A percentile compares a stretch with the other conserved stretches of the same genome.
Evolutionary conservation across 495 filamentous ascomycete species (phyloP).

Genomic region (Aspergillus diversus): DNA sequence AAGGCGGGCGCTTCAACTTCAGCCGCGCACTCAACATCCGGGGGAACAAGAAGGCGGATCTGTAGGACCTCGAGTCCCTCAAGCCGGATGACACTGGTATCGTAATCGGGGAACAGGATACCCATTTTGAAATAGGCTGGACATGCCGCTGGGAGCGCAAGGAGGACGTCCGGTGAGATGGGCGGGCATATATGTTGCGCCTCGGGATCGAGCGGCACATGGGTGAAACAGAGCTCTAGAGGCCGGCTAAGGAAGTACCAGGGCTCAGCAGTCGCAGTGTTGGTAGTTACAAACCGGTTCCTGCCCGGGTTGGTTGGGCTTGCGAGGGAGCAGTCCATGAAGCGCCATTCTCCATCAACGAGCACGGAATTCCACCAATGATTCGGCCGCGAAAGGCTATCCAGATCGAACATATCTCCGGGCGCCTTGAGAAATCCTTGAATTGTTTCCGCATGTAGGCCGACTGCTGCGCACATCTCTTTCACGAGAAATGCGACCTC

Average conservation of each 20-base stretch:
- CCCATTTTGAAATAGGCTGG: conserved; percentile 85
- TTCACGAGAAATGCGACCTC: conserved; percentile 86
- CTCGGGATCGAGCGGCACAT: conserved; percentile 79
- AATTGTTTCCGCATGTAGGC: conserved; percentile 82
- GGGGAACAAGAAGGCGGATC: conserved; percentile 80
- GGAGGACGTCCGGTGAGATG: conserved; percentile 76
- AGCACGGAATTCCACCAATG: conserved; percentile 99
- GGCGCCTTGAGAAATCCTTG: conserved; percentile 89
- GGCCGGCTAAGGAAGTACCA: conserved; percentile 93
- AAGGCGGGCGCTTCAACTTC: conserved; percentile 85
- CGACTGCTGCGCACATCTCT: conserved; percentile 93
- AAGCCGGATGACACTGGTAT: conserved; percentile 82
- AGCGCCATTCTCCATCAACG: conserved; percentile 92
- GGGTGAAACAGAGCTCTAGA: conserved; percentile 89
- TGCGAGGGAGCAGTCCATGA: conserved; percentile 94
- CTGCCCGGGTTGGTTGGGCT: conserved; percentile 86
- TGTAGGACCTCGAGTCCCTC: conserved; percentile 94
- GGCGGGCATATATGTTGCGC: conserved; percentile 95
- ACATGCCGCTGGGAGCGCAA: conserved; percentile 82
- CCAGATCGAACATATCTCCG: conserved; percentile 79
- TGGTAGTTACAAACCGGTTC: conserved; percentile 71
- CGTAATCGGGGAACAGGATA: conserved; percentile 81
- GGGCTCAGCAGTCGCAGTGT: conserved; percentile 70
- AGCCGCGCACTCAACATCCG: conserved; percentile 91
- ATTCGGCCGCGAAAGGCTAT: conserved; percentile 74